A percentile compares a stretch with the other conserved stretches of the same genome.
Evolutionary conservation across 345 rosid species (phyloP).

Genomic region (Arabis hirsuta): DNA sequence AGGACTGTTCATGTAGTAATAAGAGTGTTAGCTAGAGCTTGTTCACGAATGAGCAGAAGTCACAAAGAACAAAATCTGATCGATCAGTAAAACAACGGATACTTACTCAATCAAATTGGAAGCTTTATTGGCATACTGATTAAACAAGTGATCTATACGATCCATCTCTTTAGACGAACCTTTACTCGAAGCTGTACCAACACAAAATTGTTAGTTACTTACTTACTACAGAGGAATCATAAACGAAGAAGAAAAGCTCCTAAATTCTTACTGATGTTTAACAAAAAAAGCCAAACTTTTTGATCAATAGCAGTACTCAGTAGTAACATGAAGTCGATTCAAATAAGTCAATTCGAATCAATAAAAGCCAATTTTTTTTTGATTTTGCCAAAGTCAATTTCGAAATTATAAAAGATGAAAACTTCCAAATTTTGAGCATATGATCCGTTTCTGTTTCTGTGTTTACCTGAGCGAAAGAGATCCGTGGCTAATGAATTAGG

Average conservation of each 20-base stretch:
- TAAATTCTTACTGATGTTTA: no score
- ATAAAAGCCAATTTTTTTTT: no score
- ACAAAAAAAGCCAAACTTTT: no score
- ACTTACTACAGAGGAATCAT: background rate
- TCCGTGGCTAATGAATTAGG: constrained; percentile 66
- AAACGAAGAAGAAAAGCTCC: background rate
- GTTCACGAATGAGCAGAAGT: background rate
- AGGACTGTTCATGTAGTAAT: constrained; percentile 62
- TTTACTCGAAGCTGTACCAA: constrained; percentile 63
- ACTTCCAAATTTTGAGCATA: no score
- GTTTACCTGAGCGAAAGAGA: constrained; percentile 68
- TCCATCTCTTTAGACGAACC: constrained; percentile 81
- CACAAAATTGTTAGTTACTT: background rate
- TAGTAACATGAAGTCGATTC: background rate
- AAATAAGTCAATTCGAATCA: background rate
- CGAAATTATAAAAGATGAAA: no score
- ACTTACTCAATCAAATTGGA: constrained; percentile 81
- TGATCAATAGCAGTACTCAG: no score
- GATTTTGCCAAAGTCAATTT: no score
- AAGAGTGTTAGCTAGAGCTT: background rate
- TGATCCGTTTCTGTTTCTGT: no score
- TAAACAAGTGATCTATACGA: constrained; percentile 66
- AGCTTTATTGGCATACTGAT: constrained; percentile 62
- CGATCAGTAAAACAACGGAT: background rate
- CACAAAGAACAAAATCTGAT: background rate